Conservation (phyloP, 192 early-diverging fungal genomes). For the Backusella australiensis region DNA sequence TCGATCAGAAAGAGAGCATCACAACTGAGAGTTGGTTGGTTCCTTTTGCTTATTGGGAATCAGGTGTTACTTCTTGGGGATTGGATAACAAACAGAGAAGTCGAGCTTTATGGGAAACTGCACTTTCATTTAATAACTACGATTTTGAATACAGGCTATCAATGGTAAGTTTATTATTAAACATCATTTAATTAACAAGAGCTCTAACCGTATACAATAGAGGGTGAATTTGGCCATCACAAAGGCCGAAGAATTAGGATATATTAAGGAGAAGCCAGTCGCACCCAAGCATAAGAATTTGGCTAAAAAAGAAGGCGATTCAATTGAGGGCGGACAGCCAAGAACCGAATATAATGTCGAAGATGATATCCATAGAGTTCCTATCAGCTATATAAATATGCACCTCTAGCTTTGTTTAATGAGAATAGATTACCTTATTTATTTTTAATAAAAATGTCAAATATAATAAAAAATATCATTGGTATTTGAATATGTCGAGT, state of each 20-base stretch:
- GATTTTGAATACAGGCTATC: constrained; percentile 50
- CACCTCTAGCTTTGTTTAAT: not conserved
- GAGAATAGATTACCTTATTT: not conserved
- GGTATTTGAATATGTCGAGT: no score
- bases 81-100: constrained; percentile 30
- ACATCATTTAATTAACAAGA: not conserved
- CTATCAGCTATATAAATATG: not conserved
- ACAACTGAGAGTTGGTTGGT: constrained; percentile 44
- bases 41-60: constrained; percentile 49
- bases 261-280: not conserved
- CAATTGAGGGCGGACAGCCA: not conserved
- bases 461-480: no score
- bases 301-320: not conserved
- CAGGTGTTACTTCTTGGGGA: constrained; percentile 44
- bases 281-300: not conserved
- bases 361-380: not conserved
- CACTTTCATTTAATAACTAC: constrained; percentile 35
- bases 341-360: not conserved
- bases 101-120: constrained; percentile 42
- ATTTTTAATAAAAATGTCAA: not conserved
- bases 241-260: constrained; percentile 10
- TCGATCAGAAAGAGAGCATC: constrained; percentile 40
- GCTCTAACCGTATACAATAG: not conserved
- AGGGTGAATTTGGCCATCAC: not conserved
- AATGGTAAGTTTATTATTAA: constrained; percentile 4